Evolutionary conservation across 495 filamentous ascomycete genomes (phyloP), one percentile per base, ranked within the genome.

Genomic region (Hypoxylon crocopeplum): DNA sequence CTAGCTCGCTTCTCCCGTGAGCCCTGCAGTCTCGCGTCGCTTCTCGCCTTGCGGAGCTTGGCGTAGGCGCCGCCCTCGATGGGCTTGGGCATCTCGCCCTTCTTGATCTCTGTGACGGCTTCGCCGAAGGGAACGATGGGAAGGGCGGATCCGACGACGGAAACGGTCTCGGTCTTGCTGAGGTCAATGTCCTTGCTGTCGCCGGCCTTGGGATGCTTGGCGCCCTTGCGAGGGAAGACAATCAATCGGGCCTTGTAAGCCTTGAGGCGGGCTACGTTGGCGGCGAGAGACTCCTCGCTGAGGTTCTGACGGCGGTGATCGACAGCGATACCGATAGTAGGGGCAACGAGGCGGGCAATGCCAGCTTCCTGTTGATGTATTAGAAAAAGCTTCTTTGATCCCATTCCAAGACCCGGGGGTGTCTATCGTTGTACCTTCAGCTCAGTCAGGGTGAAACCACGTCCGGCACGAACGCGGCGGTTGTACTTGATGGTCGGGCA

Each of bases 231-330:
- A 70, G 94, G 94, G 88, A 98, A 98, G 76, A 98, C 82, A 80
- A 98, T 96, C 72, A 98, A 79, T 71, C 92, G 90, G 64, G 84
- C 85, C 81, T 87, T 89, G 92, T 97, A 98, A 74, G 88, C 91
- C 83, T 95, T 90, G 66, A 98, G 90, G 71, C 94, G 94, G 75
- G 88, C 88, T 64, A 98, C 95, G 81, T 98, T 98, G 82, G 82
- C 84, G 73, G 89, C 81, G 67, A 97, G 90, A 57, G 87, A 87
- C 84, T 97, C 95, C 77, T 90, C 88, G 72, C 88, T 93, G 77
- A 95, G 90, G 86, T 98, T 98, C 80, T 86, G 84, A 76, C 94
- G 94, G 81, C 95, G 95, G 78, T 85, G 84, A 79, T 98, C 94
- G 79, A 98, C 93, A 59, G 91, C 76, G 82, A 98, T 98, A 79